Evolutionary conservation across 176 grass and related monocot genomes (phyloP).

Genomic region (Metroxylon sagu): DNA sequence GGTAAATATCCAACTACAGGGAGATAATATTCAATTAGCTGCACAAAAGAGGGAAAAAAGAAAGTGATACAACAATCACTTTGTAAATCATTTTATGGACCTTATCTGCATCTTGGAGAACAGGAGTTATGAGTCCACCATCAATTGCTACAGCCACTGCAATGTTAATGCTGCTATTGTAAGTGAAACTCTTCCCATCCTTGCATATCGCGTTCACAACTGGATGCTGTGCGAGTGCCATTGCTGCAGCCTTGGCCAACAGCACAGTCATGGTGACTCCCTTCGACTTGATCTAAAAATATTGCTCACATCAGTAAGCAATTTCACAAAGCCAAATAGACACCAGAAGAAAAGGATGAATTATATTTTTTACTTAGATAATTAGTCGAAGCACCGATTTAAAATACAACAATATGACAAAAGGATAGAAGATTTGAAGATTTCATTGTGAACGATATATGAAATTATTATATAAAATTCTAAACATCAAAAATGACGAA

Average conservation of each 20-base stretch:
- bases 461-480: too few relatives aligned
- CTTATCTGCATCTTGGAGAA: constrained; percentile 77
- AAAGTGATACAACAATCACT: constrained; percentile 6
- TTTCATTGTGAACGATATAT: too few relatives aligned
- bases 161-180: constrained; percentile 58
- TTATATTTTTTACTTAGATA: too few relatives aligned
- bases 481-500: constrained; percentile 2
- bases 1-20: constrained; percentile 80
- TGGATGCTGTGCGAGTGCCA: constrained; percentile 76
- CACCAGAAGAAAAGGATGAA: too few relatives aligned
- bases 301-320: not conserved
- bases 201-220: constrained; percentile 79
- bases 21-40: constrained; percentile 19
- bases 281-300: constrained; percentile 55
- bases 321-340: too few relatives aligned
- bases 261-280: constrained; percentile 86
- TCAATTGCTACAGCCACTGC: constrained; percentile 81
- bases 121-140: constrained; percentile 77
- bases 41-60: not conserved
- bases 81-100: constrained; percentile 20
- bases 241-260: constrained; percentile 64
- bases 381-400: too few relatives aligned
- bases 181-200: constrained; percentile 92
- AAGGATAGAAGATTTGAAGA: too few relatives aligned
- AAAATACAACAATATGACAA: too few relatives aligned